These are phyloP conservation scores for Dryadomyces quercus-mongolicae DNA, from an alignment of 2,329 filamentous ascomycete genomes.

Conservation along the genomic window DNA sequence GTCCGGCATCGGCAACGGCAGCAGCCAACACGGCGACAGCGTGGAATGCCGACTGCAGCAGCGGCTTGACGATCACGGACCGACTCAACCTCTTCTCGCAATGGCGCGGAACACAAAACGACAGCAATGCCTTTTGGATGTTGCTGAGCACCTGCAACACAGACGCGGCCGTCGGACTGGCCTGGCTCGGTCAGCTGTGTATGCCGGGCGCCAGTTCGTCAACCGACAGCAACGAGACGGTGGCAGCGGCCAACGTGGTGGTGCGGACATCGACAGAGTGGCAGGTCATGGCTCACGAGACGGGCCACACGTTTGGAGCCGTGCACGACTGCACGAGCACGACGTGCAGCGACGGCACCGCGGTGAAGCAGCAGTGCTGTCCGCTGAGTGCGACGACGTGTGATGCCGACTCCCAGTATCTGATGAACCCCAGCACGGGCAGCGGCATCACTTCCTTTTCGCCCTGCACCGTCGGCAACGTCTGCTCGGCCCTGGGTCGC, in stretches of 20 bases:
- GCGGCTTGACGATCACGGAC: constrained; percentile 52
- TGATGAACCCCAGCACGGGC: constrained; percentile 91
- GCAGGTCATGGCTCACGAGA: constrained; percentile 93
- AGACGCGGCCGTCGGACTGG: constrained; percentile 73
- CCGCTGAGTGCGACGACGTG: constrained; percentile 58
- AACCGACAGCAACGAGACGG: constrained; percentile 45
- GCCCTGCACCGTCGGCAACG: constrained; percentile 80
- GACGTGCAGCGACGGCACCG: constrained; percentile 53
- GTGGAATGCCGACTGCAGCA: constrained; percentile 73
- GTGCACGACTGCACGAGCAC: constrained; percentile 75
- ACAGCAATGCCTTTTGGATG: constrained; percentile 89
- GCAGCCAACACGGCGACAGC: constrained; percentile 52
- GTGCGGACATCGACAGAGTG: constrained; percentile 74
- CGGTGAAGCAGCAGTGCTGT: constrained; percentile 54
- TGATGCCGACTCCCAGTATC: constrained; percentile 65
- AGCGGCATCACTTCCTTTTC: constrained; percentile 68
- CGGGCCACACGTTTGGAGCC: constrained; percentile 88
- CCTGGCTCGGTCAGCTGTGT: constrained; percentile 88
- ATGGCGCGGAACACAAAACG: constrained; percentile 64
- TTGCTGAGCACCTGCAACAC: constrained; percentile 73
- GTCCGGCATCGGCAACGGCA: constrained; percentile 48
- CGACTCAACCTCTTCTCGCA: constrained; percentile 78
- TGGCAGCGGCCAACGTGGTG: constrained; percentile 82
- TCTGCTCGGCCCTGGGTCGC: constrained; percentile 73
- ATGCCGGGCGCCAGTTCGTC: constrained; percentile 39